Evolutionary conservation across 176 grass and related monocot species (phyloP), one percentile per base, ranked within the genome.

Genomic region (Typha latifolia): DNA sequence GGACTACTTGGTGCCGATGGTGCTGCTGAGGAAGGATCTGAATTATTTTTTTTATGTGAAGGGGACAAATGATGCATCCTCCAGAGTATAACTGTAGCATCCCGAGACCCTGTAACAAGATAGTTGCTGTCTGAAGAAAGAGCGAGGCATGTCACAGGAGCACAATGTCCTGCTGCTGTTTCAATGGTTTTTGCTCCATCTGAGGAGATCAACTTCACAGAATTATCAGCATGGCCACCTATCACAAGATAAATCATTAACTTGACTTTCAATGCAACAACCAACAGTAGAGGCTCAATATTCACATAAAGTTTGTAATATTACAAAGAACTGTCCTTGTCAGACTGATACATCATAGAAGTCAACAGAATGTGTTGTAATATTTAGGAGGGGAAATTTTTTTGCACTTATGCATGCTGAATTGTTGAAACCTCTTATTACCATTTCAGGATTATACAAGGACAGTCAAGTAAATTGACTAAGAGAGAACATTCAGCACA

Each of bases 221-320:
- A 99, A 82, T 85, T 81, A 82, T 99, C 94, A 27, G 86, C 81
- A 80, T 99, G 94, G 31, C 94, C 94, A 69, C 94, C 94, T 99
- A 80, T 72, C 80, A 68, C 83, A 69, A 49, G 64, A 26, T 12
- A 77, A 84, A 70, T 74, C 16, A 12, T 24, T 61, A 75, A 67
- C 74, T 78, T 51, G 67, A 59, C 16, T 49, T 32, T 2, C 29
- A 31, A 10, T 63, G 47, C 9, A 74, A 32, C 13, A 51, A 32
- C 5, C 7, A 73, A 16, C 8, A 26, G 51, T 16, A 59, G 18
- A 19, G 53, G 48, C 10, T 29, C 34, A 48, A 27, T 43, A 43
- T 43, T 7, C 37, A 43, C 5, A 43, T 43, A 43, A 43, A 43
- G 37, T 10, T 43, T 10, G 37, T 43, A 43, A 43, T 43, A 43